Conservation (phyloP, 768 basidiomycete species). For the Leucocoprinus sp. region DNA sequence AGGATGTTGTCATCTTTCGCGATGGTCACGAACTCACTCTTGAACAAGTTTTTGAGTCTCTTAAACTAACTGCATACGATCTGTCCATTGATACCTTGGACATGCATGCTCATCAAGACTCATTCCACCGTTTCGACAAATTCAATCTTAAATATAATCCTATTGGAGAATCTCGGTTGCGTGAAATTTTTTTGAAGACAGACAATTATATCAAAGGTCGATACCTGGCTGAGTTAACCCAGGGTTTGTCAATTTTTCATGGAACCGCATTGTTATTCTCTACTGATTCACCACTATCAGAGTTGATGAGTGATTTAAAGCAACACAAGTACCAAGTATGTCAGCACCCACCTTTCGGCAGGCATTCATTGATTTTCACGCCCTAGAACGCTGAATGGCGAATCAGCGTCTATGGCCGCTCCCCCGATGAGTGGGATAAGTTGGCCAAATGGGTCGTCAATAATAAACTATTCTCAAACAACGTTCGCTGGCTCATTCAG, state of each 20-base stretch:
- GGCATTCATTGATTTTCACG: background rate
- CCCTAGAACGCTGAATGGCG: conserved; percentile 92
- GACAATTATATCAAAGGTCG: conserved; percentile 90
- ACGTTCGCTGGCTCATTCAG: conserved; percentile 97
- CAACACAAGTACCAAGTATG: conserved; percentile 95
- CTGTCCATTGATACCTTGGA: conserved; percentile 98
- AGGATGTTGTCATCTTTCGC: conserved; percentile 92
- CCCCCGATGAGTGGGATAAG: conserved; percentile 89
- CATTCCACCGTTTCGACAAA: conserved; percentile 97
- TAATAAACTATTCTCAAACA: conserved; percentile 91
- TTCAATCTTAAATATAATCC: conserved; percentile 98
- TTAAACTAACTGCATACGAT: conserved; percentile 93
- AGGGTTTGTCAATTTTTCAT: conserved; percentile 46
- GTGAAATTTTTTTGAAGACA: conserved; percentile 98
- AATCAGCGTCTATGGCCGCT: conserved; percentile 88
- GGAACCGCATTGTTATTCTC: background rate
- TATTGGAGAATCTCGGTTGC: conserved; percentile 86
- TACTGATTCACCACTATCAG: conserved; percentile 29
- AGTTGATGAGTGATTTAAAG: conserved; percentile 96
- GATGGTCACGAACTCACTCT: conserved; percentile 86
- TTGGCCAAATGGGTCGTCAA: conserved; percentile 94
- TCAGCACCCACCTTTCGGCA: background rate
- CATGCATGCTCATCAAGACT: conserved; percentile 98
- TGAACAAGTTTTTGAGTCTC: conserved; percentile 90
- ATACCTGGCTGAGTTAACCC: conserved; percentile 91